A percentile compares a stretch with the other conserved stretches of the same genome.
These are phyloP conservation scores for Aspergillus persii DNA, from an alignment of 2,329 filamentous ascomycete species.

Conservation along the genomic window DNA sequence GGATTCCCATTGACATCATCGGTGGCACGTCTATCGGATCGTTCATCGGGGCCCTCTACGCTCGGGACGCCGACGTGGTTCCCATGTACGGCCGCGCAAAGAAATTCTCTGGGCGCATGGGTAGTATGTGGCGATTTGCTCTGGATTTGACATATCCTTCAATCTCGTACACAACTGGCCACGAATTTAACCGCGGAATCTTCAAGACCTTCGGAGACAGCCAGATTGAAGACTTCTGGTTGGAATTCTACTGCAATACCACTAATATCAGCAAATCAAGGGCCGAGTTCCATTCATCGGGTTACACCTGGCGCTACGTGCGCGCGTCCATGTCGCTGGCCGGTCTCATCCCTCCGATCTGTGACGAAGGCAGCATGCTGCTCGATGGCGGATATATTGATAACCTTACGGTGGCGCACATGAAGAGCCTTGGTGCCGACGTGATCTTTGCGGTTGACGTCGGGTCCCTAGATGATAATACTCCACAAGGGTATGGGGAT, in stretches of 20 bases:
- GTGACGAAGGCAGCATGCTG: conserved; percentile 95
- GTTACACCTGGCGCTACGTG: conserved; percentile 97
- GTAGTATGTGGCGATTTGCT: conserved; percentile 97
- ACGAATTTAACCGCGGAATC: conserved; percentile 98
- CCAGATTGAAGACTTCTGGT: conserved; percentile 98
- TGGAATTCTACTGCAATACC: conserved; percentile 98
- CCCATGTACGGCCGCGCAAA: conserved; percentile 96
- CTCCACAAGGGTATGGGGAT: conserved; percentile 89
- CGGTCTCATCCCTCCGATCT: conserved; percentile 86
- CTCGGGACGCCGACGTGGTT: conserved; percentile 92
- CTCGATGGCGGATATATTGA: conserved; percentile 96
- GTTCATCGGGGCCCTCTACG: conserved; percentile 93
- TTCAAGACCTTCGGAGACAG: conserved; percentile 98
- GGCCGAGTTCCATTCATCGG: conserved; percentile 88
- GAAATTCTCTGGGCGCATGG: conserved; percentile 98
- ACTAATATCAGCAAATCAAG: conserved; percentile 97
- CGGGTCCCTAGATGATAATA: conserved; percentile 85
- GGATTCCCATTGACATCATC: conserved; percentile 91
- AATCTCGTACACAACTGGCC: conserved; percentile 93
- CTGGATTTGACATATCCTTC: conserved; percentile 95
- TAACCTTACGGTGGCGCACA: conserved; percentile 93
- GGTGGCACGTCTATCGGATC: conserved; percentile 95
- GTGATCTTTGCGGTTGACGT: conserved; percentile 96
- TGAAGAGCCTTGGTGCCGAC: conserved; percentile 91
- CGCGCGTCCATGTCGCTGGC: conserved; percentile 95